A percentile compares a stretch with the other conserved stretches of the same genome.
phyloP scores from a whole-genome alignment of 148 eudicot genomes.

The Silene uniflora region DNA sequence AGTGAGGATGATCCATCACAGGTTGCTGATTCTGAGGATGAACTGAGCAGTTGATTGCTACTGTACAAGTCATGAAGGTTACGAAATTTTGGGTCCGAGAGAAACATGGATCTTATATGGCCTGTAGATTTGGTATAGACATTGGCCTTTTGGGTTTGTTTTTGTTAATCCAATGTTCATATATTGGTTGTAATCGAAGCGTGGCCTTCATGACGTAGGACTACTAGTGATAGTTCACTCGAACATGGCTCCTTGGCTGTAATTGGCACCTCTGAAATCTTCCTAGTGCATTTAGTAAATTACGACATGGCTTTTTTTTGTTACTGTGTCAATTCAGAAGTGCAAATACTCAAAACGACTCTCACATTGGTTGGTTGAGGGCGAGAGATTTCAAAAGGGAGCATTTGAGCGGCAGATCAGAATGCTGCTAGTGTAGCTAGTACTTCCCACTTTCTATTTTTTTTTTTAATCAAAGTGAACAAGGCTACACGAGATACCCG shows the following conservation, averaged over 20 bases:
- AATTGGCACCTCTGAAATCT: neutral
- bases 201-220: slow-evolving; percentile 15
- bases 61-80: slow-evolving; percentile 2
- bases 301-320: neutral
- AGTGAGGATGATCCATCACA: slow-evolving; percentile 17
- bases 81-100: slow-evolving; percentile 22
- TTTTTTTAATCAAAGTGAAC: no score
- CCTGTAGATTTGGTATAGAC: slow-evolving; percentile 25
- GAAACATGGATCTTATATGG: slow-evolving; percentile 19
- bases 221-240: neutral
- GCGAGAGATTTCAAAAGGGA: no score
- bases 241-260: neutral
- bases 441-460: no score
- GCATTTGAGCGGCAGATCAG: no score
- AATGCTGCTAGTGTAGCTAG: no score
- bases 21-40: slow-evolving; percentile 38
- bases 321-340: no score
- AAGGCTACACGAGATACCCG: no score
- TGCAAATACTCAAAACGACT: no score
- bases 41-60: slow-evolving; percentile 26
- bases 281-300: neutral
- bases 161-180: slow-evolving; percentile 10
- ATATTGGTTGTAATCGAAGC: slow-evolving; percentile 6
- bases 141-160: slow-evolving; percentile 13
- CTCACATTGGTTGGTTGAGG: no score